Base-by-base conservation (phyloP, 177 flowering plant species). In the Vitis hybrid region DNA sequence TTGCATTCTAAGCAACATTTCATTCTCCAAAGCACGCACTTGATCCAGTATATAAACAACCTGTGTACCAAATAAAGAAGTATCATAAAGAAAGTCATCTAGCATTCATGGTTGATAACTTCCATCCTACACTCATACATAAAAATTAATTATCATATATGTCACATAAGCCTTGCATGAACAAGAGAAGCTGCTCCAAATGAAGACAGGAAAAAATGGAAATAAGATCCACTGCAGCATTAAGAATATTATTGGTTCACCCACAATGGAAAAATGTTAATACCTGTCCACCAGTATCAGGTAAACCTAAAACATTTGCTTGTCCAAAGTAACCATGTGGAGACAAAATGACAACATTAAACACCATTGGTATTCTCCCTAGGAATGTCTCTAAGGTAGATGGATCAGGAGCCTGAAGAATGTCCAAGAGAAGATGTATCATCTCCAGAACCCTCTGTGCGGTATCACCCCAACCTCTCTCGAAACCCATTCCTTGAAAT, bases 241-340 rank as follows among this genome's bases (percentile, higher is more conserved):
- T 3, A 69, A 21, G 10, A 10, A 21, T 17, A 1, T 13, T 9
- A 30, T 46, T 27, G 2, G 19, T 18, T 11, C 17, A 19, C 55
- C 55, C n/a, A 52, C 27, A 35, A 66, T 54, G 59, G 48, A 7
- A 2, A 12, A 21, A 58, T 17, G n/a, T 64, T 40, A 64, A 17
- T 83, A 92, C 99, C 96, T 95, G 99, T 2, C 99, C 99, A 54
- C 99, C 98, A 72, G 98, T 93, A 83, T 95, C 99, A 9, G 99
- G 99, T 83, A 91, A 80, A 52, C 99, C 99, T 59, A 95, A 77
- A 49, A 93, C 98, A 80, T 95, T 91, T 57, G 98, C 99, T 80
- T 95, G 99, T 64, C 99, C 98, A 76, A 95, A 95, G 85, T 90
- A 95, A 69, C 99, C 99, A 82, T 95, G 99, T 1, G 90, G 85